These are phyloP conservation scores for Casuarina equisetifolia DNA, from an alignment of 306 rosid species.

Conservation along the genomic window DNA sequence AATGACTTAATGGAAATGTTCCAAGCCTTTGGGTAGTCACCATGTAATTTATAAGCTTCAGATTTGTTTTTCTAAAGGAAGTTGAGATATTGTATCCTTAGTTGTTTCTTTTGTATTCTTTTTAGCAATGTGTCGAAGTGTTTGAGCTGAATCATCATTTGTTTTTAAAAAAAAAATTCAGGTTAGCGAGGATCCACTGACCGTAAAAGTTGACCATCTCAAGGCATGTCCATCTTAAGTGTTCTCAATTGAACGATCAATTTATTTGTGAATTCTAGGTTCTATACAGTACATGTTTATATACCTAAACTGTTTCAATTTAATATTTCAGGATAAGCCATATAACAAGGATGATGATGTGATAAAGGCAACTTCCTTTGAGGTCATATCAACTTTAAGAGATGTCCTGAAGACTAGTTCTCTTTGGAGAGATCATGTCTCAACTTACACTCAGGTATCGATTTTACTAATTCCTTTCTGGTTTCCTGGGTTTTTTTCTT, in stretches of 20 bases:
- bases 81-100: neutral
- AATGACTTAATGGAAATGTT: conserved; percentile 4
- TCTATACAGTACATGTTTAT: conserved; percentile 4
- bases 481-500: conserved; percentile 20
- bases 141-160: conserved; percentile 12
- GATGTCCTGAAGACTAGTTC: conserved; percentile 98
- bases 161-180: conserved; percentile 32
- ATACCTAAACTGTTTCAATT: conserved; percentile 1
- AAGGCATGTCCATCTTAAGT: conserved; percentile 53
- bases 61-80: neutral
- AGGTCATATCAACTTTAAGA: conserved; percentile 92
- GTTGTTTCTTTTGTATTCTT: neutral
- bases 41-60: neutral
- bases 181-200: conserved; percentile 90
- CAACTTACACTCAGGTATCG: conserved; percentile 90
- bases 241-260: conserved; percentile 11
- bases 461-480: conserved; percentile 10
- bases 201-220: conserved; percentile 99
- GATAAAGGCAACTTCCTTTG: conserved; percentile 93
- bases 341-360: conserved; percentile 91
- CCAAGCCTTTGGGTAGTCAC: neutral
- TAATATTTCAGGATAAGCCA: conserved; percentile 69
- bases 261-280: conserved; percentile 1
- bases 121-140: neutral
- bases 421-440: conserved; percentile 99